These are phyloP conservation scores for Exophiala spinifera DNA, from an alignment of 2,329 filamentous ascomycete species.

Conservation along the genomic window DNA sequence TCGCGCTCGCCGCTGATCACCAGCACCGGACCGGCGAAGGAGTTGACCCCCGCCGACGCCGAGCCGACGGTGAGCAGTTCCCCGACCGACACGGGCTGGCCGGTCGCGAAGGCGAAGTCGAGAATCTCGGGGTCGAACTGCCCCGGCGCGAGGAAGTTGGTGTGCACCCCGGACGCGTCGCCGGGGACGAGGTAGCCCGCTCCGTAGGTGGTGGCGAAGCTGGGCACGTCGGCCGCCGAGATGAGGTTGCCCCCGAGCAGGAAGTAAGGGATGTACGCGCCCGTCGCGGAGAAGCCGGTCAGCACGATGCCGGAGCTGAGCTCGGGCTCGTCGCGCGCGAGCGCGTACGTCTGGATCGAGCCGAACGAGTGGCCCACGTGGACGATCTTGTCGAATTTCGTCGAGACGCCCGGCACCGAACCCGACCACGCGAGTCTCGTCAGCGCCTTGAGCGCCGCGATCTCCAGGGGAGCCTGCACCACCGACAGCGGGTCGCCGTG, in stretches of 20 bases:
- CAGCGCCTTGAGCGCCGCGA: conserved; percentile 56
- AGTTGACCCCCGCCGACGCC: conserved; percentile 30
- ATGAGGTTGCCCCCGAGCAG: conserved; percentile 18
- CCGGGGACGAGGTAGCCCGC: conserved; percentile 45
- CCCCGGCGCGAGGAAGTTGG: conserved; percentile 48
- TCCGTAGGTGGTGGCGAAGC: conserved; percentile 50
- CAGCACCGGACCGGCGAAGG: conserved; percentile 55
- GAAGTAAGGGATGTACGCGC: conserved; percentile 42
- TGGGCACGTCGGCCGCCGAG: conserved; percentile 13
- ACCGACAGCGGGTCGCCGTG: conserved; percentile 59
- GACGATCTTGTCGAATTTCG: conserved; percentile 42
- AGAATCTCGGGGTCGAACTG: conserved; percentile 56
- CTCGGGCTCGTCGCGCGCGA: conserved; percentile 44
- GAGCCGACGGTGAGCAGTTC: conserved; percentile 57
- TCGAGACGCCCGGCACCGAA: conserved; percentile 42
- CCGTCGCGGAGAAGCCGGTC: conserved; percentile 58
- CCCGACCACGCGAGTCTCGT: conserved; percentile 51
- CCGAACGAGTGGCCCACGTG: conserved; percentile 65
- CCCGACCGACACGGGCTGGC: conserved; percentile 57
- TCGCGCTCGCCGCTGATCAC: conserved; percentile 57
- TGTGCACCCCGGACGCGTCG: conserved; percentile 48
- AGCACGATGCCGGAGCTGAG: conserved; percentile 58
- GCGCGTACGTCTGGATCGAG: conserved; percentile 55
- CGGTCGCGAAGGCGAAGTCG: conserved; percentile 43
- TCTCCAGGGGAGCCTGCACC: conserved; percentile 57